Conservation (phyloP, 78 protist genomes). For the Pelomyxa schiedti region DNA sequence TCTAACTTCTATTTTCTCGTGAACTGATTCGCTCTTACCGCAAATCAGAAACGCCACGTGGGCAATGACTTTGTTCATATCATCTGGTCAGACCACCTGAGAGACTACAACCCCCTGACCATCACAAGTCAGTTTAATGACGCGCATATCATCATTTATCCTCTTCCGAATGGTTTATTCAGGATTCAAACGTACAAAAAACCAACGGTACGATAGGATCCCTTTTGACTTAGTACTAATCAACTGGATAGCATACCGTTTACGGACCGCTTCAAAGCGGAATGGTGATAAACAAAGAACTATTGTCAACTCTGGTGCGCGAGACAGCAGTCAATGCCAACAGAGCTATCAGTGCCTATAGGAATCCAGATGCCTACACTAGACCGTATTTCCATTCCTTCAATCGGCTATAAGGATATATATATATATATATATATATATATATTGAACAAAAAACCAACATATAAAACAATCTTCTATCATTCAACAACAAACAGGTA, state of each 20-base stretch:
- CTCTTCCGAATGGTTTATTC: slow-evolving; percentile 66
- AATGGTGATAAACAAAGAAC: slow-evolving; percentile 50
- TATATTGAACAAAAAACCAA: too few relatives aligned
- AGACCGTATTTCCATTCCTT: too few relatives aligned
- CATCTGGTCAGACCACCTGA: slow-evolving; percentile 70
- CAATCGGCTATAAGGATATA: too few relatives aligned
- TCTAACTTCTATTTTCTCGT: neutral
- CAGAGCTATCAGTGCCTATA: too few relatives aligned
- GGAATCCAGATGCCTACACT: too few relatives aligned
- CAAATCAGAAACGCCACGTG: slow-evolving; percentile 66
- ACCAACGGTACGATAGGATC: neutral
- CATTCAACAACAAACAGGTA: too few relatives aligned
- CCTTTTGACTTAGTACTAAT: neutral
- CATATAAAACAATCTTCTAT: too few relatives aligned
- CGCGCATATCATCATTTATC: slow-evolving; percentile 75
- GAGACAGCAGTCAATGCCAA: slow-evolving; percentile 84
- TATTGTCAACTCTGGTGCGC: slow-evolving; percentile 66
- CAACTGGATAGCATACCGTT: slow-evolving; percentile 33
- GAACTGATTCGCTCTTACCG: neutral
- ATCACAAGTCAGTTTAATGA: slow-evolving; percentile 67
- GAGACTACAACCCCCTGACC: slow-evolving; percentile 61
- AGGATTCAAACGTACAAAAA: slow-evolving; percentile 44
- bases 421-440: too few relatives aligned
- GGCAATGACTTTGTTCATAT: slow-evolving; percentile 87
- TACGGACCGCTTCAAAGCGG: slow-evolving; percentile 81